Percentiles rank a stretch among this genome's conserved stretches.
phyloP scores from a whole-genome alignment of 2,329 filamentous ascomycete genomes.

The Claviceps monticola region DNA sequence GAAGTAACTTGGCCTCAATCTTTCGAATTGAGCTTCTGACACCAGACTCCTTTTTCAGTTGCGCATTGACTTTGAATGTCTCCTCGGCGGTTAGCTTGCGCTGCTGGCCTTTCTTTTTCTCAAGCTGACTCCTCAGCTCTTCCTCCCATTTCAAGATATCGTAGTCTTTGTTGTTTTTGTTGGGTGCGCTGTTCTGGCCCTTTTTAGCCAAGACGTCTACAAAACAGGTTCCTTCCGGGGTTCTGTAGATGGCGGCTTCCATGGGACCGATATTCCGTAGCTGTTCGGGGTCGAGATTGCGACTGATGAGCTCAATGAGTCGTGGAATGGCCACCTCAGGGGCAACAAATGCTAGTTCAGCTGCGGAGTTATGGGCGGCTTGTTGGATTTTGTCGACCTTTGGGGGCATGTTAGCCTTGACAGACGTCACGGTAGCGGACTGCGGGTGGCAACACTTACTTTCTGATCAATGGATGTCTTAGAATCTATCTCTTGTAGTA shows the following conservation, averaged over 20 bases:
- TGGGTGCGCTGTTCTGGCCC: conserved; percentile 50
- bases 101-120: conserved; percentile 82
- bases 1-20: conserved; percentile 56
- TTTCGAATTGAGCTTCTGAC: conserved; percentile 61
- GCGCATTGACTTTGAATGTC: conserved; percentile 76
- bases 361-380: conserved; percentile 73
- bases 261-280: conserved; percentile 64
- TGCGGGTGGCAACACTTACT: conserved; percentile 22
- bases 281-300: conserved; percentile 58
- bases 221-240: conserved; percentile 75
- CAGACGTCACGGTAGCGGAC: not conserved
- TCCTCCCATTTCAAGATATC: conserved; percentile 96
- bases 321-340: conserved; percentile 67
- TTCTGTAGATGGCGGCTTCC: conserved; percentile 86
- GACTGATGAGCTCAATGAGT: conserved; percentile 58
- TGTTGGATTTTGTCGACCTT: conserved; percentile 32
- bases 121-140: conserved; percentile 72
- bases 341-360: conserved; percentile 86
- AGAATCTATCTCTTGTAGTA: conserved; percentile 53
- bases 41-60: conserved; percentile 71
- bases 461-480: conserved; percentile 36
- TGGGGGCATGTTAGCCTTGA: conserved; percentile 3
- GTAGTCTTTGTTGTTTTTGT: conserved; percentile 90
- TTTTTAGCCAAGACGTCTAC: conserved; percentile 86
- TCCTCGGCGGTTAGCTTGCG: conserved; percentile 89